Conservation (phyloP, 2,329 filamentous ascomycete genomes). For the Arthrobotrys megalospora region DNA sequence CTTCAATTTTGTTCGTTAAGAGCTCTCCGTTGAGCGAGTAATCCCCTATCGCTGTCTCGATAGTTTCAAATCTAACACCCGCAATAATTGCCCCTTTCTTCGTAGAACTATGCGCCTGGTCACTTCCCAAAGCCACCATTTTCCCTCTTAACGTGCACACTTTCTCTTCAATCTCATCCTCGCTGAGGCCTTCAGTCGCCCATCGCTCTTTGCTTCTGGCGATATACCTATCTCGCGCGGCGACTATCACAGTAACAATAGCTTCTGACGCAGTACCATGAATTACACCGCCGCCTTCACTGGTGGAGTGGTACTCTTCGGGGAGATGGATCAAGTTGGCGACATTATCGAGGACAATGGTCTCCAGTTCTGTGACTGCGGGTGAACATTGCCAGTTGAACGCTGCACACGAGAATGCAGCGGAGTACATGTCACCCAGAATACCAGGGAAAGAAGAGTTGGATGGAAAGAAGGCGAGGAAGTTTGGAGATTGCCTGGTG, state of each 20-base stretch:
- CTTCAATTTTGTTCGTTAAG: constrained; percentile 72
- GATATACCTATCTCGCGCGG: constrained; percentile 85
- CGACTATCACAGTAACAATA: constrained; percentile 87
- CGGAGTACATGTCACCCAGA: constrained; percentile 91
- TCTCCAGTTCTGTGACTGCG: constrained; percentile 92
- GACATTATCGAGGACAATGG: constrained; percentile 92
- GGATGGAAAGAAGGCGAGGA: constrained; percentile 95
- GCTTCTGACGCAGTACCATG: constrained; percentile 92
- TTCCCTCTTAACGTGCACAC: constrained; percentile 77
- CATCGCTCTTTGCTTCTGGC: constrained; percentile 65
- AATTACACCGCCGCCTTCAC: constrained; percentile 91
- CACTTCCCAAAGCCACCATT: constrained; percentile 85
- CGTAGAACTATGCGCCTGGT: constrained; percentile 84
- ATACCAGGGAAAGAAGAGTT: constrained; percentile 86
- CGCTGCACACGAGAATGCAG: constrained; percentile 87
- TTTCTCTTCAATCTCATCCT: constrained; percentile 77
- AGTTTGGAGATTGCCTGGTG: constrained; percentile 84
- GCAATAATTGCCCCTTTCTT: constrained; percentile 90
- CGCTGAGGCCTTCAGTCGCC: constrained; percentile 65
- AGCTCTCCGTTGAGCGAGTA: constrained; percentile 81
- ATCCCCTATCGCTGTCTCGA: constrained; percentile 74
- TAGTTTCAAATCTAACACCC: constrained; percentile 82
- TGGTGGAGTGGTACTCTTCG: constrained; percentile 79
- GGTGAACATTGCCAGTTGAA: constrained; percentile 99
- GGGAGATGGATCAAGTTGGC: constrained; percentile 82